A percentile compares a stretch with the other conserved stretches of the same genome.
Evolutionary conservation across 2,329 filamentous ascomycete species (phyloP).

Genomic region (Teratosphaeria zuluensis): DNA sequence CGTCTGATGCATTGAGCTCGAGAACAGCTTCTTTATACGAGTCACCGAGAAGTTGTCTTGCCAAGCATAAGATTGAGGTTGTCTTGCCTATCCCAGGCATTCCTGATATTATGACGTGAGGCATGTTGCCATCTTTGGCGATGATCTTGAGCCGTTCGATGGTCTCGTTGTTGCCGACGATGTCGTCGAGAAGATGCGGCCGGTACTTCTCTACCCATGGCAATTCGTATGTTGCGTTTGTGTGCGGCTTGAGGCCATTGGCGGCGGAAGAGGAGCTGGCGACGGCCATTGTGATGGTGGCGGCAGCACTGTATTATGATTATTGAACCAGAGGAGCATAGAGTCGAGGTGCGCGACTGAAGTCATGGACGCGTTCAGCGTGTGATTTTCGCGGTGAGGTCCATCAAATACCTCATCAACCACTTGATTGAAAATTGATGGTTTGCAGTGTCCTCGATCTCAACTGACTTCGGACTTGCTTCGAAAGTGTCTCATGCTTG

Average conservation of each 20-base stretch:
- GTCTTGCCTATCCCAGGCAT: slow-evolving; percentile 99
- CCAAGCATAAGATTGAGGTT: slow-evolving; percentile 86
- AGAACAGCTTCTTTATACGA: slow-evolving; percentile 95
- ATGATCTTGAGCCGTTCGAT: slow-evolving; percentile 97
- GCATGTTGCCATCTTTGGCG: slow-evolving; percentile 97
- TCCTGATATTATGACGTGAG: slow-evolving; percentile 97
- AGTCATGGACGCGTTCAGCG: neutral
- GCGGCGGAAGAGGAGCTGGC: slow-evolving; percentile 36
- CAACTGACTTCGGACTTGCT: neutral
- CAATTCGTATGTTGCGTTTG: slow-evolving; percentile 56
- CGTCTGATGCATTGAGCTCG: slow-evolving; percentile 92
- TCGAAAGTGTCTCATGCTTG: neutral
- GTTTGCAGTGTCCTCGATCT: neutral
- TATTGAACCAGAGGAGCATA: neutral
- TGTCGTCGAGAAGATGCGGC: slow-evolving; percentile 87
- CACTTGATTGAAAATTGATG: neutral
- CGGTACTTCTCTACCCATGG: slow-evolving; percentile 98
- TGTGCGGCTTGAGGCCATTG: slow-evolving; percentile 34
- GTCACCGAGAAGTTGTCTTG: slow-evolving; percentile 81
- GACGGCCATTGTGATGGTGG: slow-evolving; percentile 29
- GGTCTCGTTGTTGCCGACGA: slow-evolving; percentile 96
- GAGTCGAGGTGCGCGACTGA: neutral
- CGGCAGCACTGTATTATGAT: neutral
- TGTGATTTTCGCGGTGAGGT: neutral
- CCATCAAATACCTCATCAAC: neutral